Percentiles rank a stretch among this genome's conserved stretches.
Evolutionary conservation across 23 red algal species (phyloP).

Genomic region (Gracilariopsis chorda): DNA sequence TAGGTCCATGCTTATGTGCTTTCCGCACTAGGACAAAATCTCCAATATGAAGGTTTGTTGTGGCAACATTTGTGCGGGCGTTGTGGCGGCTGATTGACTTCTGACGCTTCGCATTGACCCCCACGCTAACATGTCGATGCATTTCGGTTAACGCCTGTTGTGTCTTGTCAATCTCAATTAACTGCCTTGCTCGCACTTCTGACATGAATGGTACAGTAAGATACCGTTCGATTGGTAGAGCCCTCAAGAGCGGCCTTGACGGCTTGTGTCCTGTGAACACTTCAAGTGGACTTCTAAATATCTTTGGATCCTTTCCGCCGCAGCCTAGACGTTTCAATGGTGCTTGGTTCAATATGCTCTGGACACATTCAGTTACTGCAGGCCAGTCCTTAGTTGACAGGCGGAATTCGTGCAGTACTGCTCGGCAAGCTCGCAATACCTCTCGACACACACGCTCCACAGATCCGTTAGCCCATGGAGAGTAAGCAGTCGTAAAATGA

Average conservation of each 20-base stretch:
- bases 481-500: slow-evolving; percentile 38
- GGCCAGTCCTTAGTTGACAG: slow-evolving; percentile 25
- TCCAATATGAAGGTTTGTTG: slow-evolving; percentile 6
- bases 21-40: slow-evolving; percentile 25
- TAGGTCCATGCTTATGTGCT: not conserved
- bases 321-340: slow-evolving; percentile 5
- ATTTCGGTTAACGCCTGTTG: slow-evolving; percentile 12
- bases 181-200: slow-evolving; percentile 11
- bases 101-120: not conserved
- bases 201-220: not conserved
- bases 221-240: not conserved
- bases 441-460: slow-evolving; percentile 13
- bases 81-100: not conserved
- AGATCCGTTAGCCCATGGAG: not conserved
- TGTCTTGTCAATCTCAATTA: not conserved
- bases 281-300: not conserved
- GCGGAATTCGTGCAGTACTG: not conserved
- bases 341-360: slow-evolving; percentile 29
- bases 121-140: slow-evolving; percentile 3
- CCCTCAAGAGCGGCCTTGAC: not conserved
- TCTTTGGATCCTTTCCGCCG: not conserved
- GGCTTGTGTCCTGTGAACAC: slow-evolving; percentile 20
- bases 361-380: slow-evolving; percentile 8
- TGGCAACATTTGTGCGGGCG: not conserved
- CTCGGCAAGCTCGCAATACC: not conserved